Evolutionary conservation across 257 asterid genomes (phyloP), one percentile per base, ranked within the genome.

Genomic region (Salvia rosmarinus): DNA sequence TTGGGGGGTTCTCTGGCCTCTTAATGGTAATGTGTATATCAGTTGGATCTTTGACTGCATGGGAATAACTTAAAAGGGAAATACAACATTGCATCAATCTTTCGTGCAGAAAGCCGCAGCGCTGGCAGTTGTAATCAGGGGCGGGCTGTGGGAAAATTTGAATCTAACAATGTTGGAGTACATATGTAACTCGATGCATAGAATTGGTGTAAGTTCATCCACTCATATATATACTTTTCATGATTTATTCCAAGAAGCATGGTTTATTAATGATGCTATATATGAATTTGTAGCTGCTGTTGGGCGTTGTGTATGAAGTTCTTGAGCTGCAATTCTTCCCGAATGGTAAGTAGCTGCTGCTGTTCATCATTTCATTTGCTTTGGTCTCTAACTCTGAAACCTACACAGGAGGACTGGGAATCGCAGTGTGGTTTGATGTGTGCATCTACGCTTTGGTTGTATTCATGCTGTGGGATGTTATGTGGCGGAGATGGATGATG

Each of bases 311-410:
- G 51, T 73, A 73, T 25, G 67, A 73, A 19, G 44, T 30, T 30
- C 54, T 54, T 56, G 71, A 55, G 63, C 34, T 64, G 32, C 67
- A 55, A 6, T 73, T 73, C 73, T 73, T 73, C 50, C 78, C 78
- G 4, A 64, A 43, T 39, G 78, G 78, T 65, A 64, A 28, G 23
- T 12, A 25, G 62, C 42, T 25, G 30, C 30, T 25, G n/a, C 21
- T 49, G 56, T 49, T 17, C 12, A 17, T 17, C 56, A 49, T 49
- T 7, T 49, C 23, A 14, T 52, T 3, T 19, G n/a, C 1, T 3
- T 20, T 8, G 8, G 2, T 10, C 4, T 39, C 12, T 50, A 0
- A 9, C 13, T 10, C 5, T 46, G 0, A 46, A 4, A 13, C 20
- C 25, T 8, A 49, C 54, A 37, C 52, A 69, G 74, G 74, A 47